Evolutionary conservation across 768 basidiomycete genomes (phyloP).

Genomic region (Pulveroboletus sp.): DNA sequence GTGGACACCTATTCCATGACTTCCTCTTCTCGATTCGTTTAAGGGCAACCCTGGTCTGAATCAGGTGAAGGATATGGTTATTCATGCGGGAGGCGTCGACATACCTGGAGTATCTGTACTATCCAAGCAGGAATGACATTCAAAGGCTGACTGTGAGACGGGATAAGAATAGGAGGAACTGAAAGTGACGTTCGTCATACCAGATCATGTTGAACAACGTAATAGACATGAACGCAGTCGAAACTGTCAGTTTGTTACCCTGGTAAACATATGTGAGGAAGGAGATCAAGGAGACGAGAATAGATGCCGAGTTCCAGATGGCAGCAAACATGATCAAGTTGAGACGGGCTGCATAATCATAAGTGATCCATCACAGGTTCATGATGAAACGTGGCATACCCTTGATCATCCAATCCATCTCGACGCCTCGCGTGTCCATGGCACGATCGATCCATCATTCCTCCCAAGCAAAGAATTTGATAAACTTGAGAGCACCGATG

Average conservation of each 20-base stretch:
- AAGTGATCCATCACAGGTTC: background rate
- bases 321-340: constrained; percentile 71
- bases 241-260: constrained; percentile 72
- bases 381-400: constrained; percentile 33
- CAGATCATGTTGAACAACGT: constrained; percentile 85
- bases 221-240: constrained; percentile 86
- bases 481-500: constrained; percentile 38
- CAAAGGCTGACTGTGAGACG: constrained; percentile 51
- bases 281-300: constrained; percentile 75
- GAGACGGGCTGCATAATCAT: constrained; percentile 50
- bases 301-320: constrained; percentile 75
- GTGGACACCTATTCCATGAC: constrained; percentile 58
- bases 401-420: constrained; percentile 79
- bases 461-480: constrained; percentile 45
- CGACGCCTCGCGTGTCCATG: constrained; percentile 53
- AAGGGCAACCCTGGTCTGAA: constrained; percentile 52
- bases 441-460: constrained; percentile 42
- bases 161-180: background rate
- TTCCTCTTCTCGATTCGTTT: constrained; percentile 62
- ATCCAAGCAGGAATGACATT: constrained; percentile 80
- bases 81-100: background rate
- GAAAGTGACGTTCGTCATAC: constrained; percentile 27
- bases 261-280: constrained; percentile 73
- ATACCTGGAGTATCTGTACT: constrained; percentile 67
- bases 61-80: background rate